These are phyloP conservation scores for Pichia nanzhaoensis DNA, from an alignment of 805 yeast species.

Conservation along the genomic window DNA sequence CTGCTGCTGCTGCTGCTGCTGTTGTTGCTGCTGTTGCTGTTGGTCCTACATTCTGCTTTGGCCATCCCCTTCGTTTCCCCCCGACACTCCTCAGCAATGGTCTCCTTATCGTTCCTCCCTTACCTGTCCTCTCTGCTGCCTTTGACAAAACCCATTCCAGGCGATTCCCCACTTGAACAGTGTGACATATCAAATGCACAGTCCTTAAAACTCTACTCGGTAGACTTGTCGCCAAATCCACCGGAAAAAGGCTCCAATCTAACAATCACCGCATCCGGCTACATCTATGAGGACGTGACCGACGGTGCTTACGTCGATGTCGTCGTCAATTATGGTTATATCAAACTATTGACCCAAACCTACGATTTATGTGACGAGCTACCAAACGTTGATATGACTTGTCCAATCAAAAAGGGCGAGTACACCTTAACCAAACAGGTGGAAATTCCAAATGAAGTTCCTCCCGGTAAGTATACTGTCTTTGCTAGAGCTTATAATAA, in stretches of 20 bases:
- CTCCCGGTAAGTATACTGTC: slow-evolving; percentile 89
- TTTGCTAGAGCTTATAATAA: slow-evolving; percentile 84
- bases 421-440: slow-evolving; percentile 64
- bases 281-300: slow-evolving; percentile 43
- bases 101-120: slow-evolving; percentile 1
- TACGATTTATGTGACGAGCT: slow-evolving; percentile 88
- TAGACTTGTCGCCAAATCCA: slow-evolving; percentile 75
- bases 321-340: slow-evolving; percentile 88
- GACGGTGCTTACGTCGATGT: slow-evolving; percentile 95
- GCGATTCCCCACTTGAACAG: slow-evolving; percentile 75
- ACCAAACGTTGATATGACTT: slow-evolving; percentile 72
- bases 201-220: slow-evolving; percentile 50
- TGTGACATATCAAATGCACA: slow-evolving; percentile 69
- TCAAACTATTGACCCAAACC: slow-evolving; percentile 81
- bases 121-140: slow-evolving; percentile 3
- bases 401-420: slow-evolving; percentile 73
- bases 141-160: slow-evolving; percentile 71
- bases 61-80: too few relatives aligned
- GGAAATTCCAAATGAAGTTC: slow-evolving; percentile 84
- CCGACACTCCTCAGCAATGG: too few relatives aligned
- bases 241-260: slow-evolving; percentile 81
- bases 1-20: too few relatives aligned
- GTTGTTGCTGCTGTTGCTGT: too few relatives aligned
- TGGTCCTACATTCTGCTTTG: too few relatives aligned
- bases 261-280: slow-evolving; percentile 72